Conservation (phyloP, 306 rosid species). For the Quercus glauca region DNA sequence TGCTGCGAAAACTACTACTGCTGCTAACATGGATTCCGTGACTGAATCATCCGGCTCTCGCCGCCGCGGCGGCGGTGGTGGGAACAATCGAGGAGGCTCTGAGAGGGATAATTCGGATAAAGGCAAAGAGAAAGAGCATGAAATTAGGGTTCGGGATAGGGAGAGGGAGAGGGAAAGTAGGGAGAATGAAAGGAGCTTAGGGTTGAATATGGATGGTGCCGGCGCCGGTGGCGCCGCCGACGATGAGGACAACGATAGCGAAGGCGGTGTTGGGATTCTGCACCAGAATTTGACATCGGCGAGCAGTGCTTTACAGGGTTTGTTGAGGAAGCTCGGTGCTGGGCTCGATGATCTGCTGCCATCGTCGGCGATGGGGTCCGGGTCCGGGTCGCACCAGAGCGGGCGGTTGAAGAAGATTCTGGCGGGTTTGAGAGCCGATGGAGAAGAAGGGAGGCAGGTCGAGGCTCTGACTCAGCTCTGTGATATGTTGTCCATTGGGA, state of each 20-base stretch:
- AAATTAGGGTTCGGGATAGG: slow-evolving; percentile 66
- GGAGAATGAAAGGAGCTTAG: slow-evolving; percentile 54
- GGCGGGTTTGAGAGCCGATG: slow-evolving; percentile 82
- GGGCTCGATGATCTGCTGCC: slow-evolving; percentile 97
- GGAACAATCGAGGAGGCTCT: slow-evolving; percentile 36
- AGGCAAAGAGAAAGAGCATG: slow-evolving; percentile 89
- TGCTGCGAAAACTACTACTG: slow-evolving; percentile 34
- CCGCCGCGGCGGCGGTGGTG: slow-evolving; percentile 50
- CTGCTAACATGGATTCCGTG: slow-evolving; percentile 57
- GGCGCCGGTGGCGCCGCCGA: slow-evolving; percentile 42
- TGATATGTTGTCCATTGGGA: slow-evolving; percentile 96
- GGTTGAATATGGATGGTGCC: slow-evolving; percentile 53
- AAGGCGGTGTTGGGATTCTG: slow-evolving; percentile 73
- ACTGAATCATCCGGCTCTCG: slow-evolving; percentile 92
- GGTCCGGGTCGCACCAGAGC: slow-evolving; percentile 80
- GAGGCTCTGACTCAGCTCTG: slow-evolving; percentile 95
- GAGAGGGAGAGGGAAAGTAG: slow-evolving; percentile 58
- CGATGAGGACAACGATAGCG: slow-evolving; percentile 85
- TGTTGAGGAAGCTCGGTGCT: slow-evolving; percentile 88
- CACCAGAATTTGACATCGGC: slow-evolving; percentile 89
- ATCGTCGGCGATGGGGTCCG: slow-evolving; percentile 68
- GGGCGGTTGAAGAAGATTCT: slow-evolving; percentile 90
- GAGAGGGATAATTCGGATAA: slow-evolving; percentile 73
- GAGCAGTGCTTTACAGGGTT: slow-evolving; percentile 97
- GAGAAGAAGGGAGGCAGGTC: slow-evolving; percentile 94